These are phyloP conservation scores for Pyrenophora teres DNA, from an alignment of 2,329 filamentous ascomycete species.

Conservation along the genomic window DNA sequence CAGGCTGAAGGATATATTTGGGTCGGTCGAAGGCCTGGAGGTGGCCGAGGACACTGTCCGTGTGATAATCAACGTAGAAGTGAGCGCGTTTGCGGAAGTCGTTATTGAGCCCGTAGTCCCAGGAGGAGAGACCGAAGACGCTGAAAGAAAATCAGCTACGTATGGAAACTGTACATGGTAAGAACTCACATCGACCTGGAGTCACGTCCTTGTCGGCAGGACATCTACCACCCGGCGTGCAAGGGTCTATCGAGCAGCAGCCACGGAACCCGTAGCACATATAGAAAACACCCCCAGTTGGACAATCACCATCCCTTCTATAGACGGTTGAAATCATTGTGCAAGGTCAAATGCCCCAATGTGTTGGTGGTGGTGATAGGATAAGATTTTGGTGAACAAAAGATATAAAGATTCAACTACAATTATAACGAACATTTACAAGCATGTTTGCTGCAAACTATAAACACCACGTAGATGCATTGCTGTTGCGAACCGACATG, in stretches of 20 bases:
- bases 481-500: conserved; percentile 3
- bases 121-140: background rate
- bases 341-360: background rate
- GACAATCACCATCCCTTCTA: conserved; percentile 19
- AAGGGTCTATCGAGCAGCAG: conserved; percentile 36
- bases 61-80: background rate
- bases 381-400: background rate
- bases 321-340: conserved; percentile 17
- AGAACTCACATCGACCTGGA: conserved; percentile 24
- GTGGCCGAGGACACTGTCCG: background rate
- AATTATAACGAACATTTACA: background rate
- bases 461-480: background rate
- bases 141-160: background rate
- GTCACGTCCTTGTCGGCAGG: conserved; percentile 25
- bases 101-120: background rate
- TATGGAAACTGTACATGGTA: background rate
- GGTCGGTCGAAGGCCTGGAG: background rate
- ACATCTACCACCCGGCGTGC: conserved; percentile 24
- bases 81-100: background rate
- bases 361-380: background rate
- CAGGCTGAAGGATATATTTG: background rate
- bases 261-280: conserved; percentile 28
- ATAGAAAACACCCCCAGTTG: conserved; percentile 27
- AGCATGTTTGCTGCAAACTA: conserved; percentile 8
- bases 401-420: background rate